phyloP scores from a whole-genome alignment of 2,329 filamentous ascomycete genomes.

The Fusarium nygamai region DNA sequence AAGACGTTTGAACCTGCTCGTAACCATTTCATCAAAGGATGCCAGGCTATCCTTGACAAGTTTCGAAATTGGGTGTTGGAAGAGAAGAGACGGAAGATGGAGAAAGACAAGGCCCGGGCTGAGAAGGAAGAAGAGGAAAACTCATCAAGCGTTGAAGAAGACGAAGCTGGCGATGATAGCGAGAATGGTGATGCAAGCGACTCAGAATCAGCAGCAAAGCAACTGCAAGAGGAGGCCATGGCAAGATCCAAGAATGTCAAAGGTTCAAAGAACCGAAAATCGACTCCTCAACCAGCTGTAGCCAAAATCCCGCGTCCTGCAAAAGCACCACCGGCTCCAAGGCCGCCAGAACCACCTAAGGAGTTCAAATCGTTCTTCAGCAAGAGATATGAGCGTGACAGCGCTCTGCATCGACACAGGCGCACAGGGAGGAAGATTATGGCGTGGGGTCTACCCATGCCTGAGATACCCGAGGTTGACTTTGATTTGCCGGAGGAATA shows the following conservation, averaged over 20 bases:
- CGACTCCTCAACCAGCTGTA: slow-evolving; percentile 37
- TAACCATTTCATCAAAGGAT: slow-evolving; percentile 84
- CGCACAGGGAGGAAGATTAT: slow-evolving; percentile 74
- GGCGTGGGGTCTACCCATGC: slow-evolving; percentile 85
- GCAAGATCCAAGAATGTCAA: slow-evolving; percentile 59
- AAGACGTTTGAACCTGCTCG: slow-evolving; percentile 88
- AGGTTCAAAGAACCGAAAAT: slow-evolving; percentile 46
- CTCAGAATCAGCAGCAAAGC: slow-evolving; percentile 64
- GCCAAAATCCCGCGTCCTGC: slow-evolving; percentile 28
- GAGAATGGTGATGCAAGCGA: slow-evolving; percentile 68
- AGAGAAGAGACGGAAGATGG: slow-evolving; percentile 83
- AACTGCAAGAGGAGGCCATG: slow-evolving; percentile 77
- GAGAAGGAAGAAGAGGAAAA: slow-evolving; percentile 48
- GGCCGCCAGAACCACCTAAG: slow-evolving; percentile 55
- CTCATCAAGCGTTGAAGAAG: slow-evolving; percentile 38
- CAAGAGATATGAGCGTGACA: slow-evolving; percentile 81
- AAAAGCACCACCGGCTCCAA: slow-evolving; percentile 41
- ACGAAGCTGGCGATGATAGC: slow-evolving; percentile 48
- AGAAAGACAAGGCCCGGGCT: slow-evolving; percentile 70
- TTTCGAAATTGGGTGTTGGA: slow-evolving; percentile 89
- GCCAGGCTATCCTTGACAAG: slow-evolving; percentile 83
- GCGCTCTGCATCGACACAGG: slow-evolving; percentile 77
- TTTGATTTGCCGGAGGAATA: slow-evolving; percentile 79
- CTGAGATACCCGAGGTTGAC: slow-evolving; percentile 74
- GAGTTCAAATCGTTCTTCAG: slow-evolving; percentile 89